A percentile compares a stretch with the other conserved stretches of the same genome.
These are phyloP conservation scores for Fusarium multiceps DNA, from an alignment of 2,329 filamentous ascomycete genomes.

Conservation along the genomic window DNA sequence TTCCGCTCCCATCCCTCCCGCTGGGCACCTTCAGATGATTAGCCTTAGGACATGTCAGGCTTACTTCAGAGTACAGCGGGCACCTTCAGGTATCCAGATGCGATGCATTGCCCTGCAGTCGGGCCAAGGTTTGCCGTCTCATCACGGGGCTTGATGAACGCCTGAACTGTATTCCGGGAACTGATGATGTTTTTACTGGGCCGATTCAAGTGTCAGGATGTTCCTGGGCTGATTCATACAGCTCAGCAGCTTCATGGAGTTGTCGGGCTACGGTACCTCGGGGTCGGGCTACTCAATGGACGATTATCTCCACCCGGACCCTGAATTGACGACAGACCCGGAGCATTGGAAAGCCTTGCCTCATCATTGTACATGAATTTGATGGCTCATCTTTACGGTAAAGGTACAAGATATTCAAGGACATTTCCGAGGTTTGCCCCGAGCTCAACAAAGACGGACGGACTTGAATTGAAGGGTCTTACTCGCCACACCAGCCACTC, in stretches of 20 bases:
- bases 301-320: constrained; percentile 30
- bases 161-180: constrained; percentile 21
- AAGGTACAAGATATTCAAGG: constrained; percentile 9
- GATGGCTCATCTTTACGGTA: constrained; percentile 22
- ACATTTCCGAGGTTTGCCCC: constrained; percentile 23
- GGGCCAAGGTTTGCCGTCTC: constrained; percentile 12
- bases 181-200: constrained; percentile 24
- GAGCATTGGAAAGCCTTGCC: constrained; percentile 19
- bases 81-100: constrained; percentile 3
- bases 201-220: constrained; percentile 25
- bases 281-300: constrained; percentile 6
- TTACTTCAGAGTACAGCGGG: constrained; percentile 31
- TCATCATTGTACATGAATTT: constrained; percentile 17
- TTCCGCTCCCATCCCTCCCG: constrained; percentile 44
- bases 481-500: constrained; percentile 46
- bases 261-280: constrained; percentile 1
- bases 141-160: constrained; percentile 28
- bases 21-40: constrained; percentile 32
- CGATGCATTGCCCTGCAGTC: constrained; percentile 13
- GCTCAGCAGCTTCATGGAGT: constrained; percentile 4
- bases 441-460: constrained; percentile 13
- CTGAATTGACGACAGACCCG: constrained; percentile 23
- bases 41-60: constrained; percentile 8
- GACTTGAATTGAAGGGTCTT: constrained; percentile 28
- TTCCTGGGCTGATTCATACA: constrained; percentile 29